Conservation (phyloP, 331 rosid genomes). For the Prunus yedoensis region DNA sequence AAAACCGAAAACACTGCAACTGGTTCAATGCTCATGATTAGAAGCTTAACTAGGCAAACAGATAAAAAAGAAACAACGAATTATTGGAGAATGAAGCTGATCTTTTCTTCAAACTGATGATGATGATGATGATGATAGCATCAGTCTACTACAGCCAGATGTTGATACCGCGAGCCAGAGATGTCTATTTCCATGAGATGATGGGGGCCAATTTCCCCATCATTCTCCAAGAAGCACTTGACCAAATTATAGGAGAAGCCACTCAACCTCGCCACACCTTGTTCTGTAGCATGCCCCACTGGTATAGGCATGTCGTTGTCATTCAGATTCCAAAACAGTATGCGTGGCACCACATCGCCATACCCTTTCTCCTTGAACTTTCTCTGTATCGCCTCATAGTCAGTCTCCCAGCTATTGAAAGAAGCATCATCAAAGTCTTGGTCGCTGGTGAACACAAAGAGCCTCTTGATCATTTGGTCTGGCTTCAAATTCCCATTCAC, state of each 20-base stretch:
- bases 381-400: constrained; percentile 48
- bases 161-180: constrained; percentile 41
- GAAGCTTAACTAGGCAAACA: too few relatives aligned
- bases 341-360: constrained; percentile 50
- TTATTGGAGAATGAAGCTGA: too few relatives aligned
- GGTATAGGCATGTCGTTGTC: neutral
- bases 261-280: constrained; percentile 56
- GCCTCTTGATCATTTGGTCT: constrained; percentile 59
- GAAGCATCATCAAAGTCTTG: constrained; percentile 69
- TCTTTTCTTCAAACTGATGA: too few relatives aligned
- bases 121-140: neutral
- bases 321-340: constrained; percentile 54
- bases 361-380: constrained; percentile 53
- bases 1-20: too few relatives aligned
- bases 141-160: constrained; percentile 44
- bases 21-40: too few relatives aligned
- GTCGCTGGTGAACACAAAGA: constrained; percentile 59
- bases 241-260: constrained; percentile 59
- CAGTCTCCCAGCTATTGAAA: constrained; percentile 39
- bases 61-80: too few relatives aligned
- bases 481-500: constrained; percentile 41
- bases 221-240: constrained; percentile 42
- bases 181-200: constrained; percentile 46
- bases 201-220: constrained; percentile 33
- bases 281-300: constrained; percentile 18